Evolutionary conservation across 345 rosid genomes (phyloP), one percentile per base, ranked within the genome.

Genomic region (Trapa incisa): DNA sequence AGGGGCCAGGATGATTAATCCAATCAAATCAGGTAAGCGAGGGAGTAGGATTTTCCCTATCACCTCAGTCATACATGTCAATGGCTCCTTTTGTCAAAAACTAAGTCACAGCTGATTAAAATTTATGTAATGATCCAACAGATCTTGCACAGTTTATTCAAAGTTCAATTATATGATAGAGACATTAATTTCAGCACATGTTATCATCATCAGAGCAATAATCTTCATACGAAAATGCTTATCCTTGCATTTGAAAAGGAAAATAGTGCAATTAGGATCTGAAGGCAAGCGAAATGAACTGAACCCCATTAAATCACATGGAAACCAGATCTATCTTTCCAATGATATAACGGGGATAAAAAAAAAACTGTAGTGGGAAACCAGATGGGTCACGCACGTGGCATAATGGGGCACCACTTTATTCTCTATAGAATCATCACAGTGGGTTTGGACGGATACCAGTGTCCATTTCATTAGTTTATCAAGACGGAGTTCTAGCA

Each of bases 1-100:
- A 12, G 60, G n/a, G 35, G 33, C n/a, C 42, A 50, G 39, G 54
- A 14, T 54, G 38, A 67, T 54, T 2, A 53, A n/a, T 50, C 52
- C 33, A 37, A 37, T 37, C 70, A 32, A n/a, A 47, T 22, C 8
- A 35, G 63, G 70, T 12, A 53, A 50, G 43, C 17, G 72, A 47
- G 57, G 71, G 36, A 73, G 66, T 74, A 77, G 79, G 70, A 75
- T 50, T 42, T 50, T 61, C 50, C 38, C 81, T 71, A 38, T 16
- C 63, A 58, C 63, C 63, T 32, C 63, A n/a, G 63, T 12, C 63
- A 58, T 58, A 38, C 6, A 58, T 58, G 38, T 8, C 35, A n/a
- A 33, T 32, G 16, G 37, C 63, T 58, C 32, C 63, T 58, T 58
- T 35, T 32, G 38, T 14, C 63, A 8, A 35, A 32, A 13, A 58